Base-by-base conservation (phyloP, 169 alveolate genomes). In the Babesia ovis region DNA sequence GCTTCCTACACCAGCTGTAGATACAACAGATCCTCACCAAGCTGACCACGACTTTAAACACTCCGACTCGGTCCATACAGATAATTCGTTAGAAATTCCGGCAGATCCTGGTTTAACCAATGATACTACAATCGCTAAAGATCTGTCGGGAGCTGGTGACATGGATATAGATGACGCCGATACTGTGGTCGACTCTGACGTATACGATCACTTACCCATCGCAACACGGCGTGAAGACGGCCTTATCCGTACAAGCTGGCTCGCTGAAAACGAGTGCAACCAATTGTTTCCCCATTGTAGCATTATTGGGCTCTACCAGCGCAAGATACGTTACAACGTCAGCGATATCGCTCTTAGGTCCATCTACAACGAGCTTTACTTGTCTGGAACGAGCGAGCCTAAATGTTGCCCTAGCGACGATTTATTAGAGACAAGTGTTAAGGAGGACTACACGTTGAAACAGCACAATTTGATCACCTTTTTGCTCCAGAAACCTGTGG, bases 261-360 rank as follows among this genome's bases (percentile, higher is more conserved):
- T 79, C 16, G 56, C 87, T 9, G 76, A 69, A 18, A 55, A 55
- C 35, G 87, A 79, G 50, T 79, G 87, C 61, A 79, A 69, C 61
- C 58, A 67, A 34, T 62, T 79, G 20, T 79, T 79, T 46, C 87
- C 87, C 0, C 68, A 79, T 34, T 79, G 87, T 42, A 79, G 77
- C 62, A 71, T 79, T 11, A 79, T 79, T 6, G 87, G 87, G 5
- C 27, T 79, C 22, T 50, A 59, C 27, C 66, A 58, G 22, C 68
- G 68, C 37, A 79, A 69, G 29, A 37, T 4, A 31, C 39, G 60
- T 29, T 79, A 79, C 72, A 79, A 48, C 60, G 60, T 57, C 76
- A 69, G 83, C 54, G 87, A 79, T 53, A 46, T 69, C 20, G 61
- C 68, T 32, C 73, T 79, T 18, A 53, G 87, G 25, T 69, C 64